Evolutionary conservation across 768 basidiomycete species (phyloP).

Genomic region (Candolleomyces aberdarensis): DNA sequence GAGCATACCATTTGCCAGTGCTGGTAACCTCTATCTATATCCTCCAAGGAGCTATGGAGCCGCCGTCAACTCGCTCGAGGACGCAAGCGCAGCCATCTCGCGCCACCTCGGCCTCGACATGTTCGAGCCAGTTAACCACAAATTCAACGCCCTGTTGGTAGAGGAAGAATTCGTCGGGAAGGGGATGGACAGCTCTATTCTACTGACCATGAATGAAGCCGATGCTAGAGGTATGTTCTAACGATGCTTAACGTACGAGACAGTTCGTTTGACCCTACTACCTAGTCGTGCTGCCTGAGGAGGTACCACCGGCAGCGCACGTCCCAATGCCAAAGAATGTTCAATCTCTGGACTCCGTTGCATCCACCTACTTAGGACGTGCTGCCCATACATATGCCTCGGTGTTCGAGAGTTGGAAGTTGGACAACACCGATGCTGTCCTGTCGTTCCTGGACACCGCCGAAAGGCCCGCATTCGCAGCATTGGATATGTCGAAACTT

Average conservation of each 20-base stretch:
- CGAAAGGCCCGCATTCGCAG: slow-evolving; percentile 54
- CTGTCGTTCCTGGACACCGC: slow-evolving; percentile 53
- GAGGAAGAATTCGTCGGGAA: slow-evolving; percentile 56
- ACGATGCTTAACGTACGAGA: not conserved
- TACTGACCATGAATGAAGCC: slow-evolving; percentile 54
- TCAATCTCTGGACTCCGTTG: slow-evolving; percentile 46
- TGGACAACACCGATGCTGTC: slow-evolving; percentile 33
- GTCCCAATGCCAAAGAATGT: slow-evolving; percentile 27
- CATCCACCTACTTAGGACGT: slow-evolving; percentile 55
- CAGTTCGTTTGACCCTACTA: slow-evolving; percentile 6
- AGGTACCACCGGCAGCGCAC: slow-evolving; percentile 47
- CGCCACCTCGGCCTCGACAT: slow-evolving; percentile 71
- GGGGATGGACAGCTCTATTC: slow-evolving; percentile 45
- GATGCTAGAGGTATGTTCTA: slow-evolving; percentile 51
- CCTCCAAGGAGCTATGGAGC: slow-evolving; percentile 38
- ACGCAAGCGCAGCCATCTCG: slow-evolving; percentile 59
- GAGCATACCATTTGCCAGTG: slow-evolving; percentile 37
- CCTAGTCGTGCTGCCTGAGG: slow-evolving; percentile 57
- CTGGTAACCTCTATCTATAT: slow-evolving; percentile 59
- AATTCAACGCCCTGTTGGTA: slow-evolving; percentile 24
- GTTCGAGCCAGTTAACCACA: slow-evolving; percentile 48
- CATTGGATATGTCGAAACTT: slow-evolving; percentile 55
- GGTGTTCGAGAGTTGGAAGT: slow-evolving; percentile 35
- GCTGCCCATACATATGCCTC: slow-evolving; percentile 58
- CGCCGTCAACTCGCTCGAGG: slow-evolving; percentile 42